Evolutionary conservation across 805 yeast species (phyloP).

Genomic region (Blastobotrys attinorum): DNA sequence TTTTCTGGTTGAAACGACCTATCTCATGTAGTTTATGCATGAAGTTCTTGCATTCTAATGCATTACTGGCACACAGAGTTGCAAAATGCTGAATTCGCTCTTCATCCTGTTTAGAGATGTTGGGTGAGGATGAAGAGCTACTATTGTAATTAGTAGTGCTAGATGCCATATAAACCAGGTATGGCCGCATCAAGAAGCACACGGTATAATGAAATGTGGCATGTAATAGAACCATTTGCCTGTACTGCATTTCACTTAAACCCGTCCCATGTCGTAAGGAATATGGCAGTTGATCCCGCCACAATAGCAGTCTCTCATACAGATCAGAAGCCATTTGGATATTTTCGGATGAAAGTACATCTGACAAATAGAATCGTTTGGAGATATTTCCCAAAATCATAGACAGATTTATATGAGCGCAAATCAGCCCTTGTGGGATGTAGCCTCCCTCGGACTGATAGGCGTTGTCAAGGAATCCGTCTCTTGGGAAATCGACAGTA

Average conservation of each 20-base stretch:
- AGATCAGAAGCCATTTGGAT: background rate
- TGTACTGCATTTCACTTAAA: background rate
- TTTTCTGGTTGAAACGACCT: slow-evolving; percentile 1
- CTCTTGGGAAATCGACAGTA: slow-evolving; percentile 2
- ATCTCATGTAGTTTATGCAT: slow-evolving; percentile 1
- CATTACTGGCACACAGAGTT: background rate
- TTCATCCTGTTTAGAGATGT: background rate
- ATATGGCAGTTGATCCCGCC: slow-evolving; percentile 3
- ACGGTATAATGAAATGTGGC: slow-evolving; percentile 3
- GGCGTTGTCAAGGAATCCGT: background rate
- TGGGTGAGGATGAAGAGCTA: background rate
- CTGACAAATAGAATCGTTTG: slow-evolving; percentile 3
- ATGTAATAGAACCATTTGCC: background rate
- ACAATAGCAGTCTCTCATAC: background rate
- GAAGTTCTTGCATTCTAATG: background rate
- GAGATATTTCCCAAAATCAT: background rate
- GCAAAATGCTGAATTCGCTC: background rate
- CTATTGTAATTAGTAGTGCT: too few species aligned
- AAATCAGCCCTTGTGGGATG: background rate
- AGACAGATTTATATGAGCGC: background rate
- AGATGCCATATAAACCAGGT: slow-evolving; percentile 1
- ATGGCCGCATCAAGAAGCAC: slow-evolving; percentile 2
- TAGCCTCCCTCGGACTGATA: background rate
- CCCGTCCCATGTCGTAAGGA: background rate
- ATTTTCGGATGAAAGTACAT: background rate